Base-by-base conservation (phyloP, 768 basidiomycete species). In the Trametes meyenii region DNA sequence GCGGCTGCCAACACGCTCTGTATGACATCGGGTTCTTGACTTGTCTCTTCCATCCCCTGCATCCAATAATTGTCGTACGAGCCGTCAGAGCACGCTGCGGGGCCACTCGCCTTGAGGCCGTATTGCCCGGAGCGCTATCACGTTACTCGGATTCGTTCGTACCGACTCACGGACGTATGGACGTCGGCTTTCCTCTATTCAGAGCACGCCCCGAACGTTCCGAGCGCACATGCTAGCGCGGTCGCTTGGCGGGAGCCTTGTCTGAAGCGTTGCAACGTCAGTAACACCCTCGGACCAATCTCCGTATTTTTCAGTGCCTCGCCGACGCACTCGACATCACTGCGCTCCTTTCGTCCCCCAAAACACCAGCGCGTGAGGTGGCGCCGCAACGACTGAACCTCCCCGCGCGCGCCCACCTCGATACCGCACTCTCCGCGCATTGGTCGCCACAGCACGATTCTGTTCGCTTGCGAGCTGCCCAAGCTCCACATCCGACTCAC, bases 151-250 rank as follows among this genome's bases (percentile, higher is more conserved):
- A 23, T 23, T 38, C 48, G 39, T 50, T 43, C 56, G 56, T 46
- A 58, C 56, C 56, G 56, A n/a, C 29, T 12, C 16, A 21, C 5
- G 17, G 38, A 29, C 46, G 39, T 36, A 16, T 36, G 51, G 45
- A 14, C 33, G 24, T 60, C 59, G 59, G 59, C 43, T 42, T 60
- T 54, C 55, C 61, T 50, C 46, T 33, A 33, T 35, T 57, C 17
- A 16, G 6, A 23, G 16, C 49, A 26, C 48, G 55, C 40, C 45
- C 55, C 61, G 50, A 55, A 24, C 21, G 54, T 48, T 58, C 55
- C 61, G 55, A 58, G 36, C 55, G 55, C 61, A 54, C 60, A 36
- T 35, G 51, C 23, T 24, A 24, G 53, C 24, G 54, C 21, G 55
- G 36, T 19, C 56, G 49, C 39, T n/a, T 50, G 38, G 39, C 45